Conservation (phyloP, 202 grass and related monocot genomes). For the Zizania palustris region DNA sequence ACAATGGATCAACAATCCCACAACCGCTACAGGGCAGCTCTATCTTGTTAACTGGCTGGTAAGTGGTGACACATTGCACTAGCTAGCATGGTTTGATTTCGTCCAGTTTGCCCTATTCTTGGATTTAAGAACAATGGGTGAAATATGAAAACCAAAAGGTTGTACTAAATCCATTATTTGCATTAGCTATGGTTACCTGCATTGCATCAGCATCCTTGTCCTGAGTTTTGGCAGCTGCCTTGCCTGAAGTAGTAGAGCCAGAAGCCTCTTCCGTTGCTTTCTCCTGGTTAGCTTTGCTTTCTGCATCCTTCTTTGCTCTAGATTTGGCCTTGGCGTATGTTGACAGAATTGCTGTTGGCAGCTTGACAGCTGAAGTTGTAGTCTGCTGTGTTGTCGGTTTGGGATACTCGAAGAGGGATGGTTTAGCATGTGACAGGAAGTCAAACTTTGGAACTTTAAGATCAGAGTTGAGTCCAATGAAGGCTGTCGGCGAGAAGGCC, state of each 20-base stretch:
- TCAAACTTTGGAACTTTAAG: conserved; percentile 98
- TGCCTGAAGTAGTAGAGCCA: conserved; percentile 53
- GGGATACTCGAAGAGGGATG: conserved; percentile 90
- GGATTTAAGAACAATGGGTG: neutral
- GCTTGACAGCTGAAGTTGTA: conserved; percentile 73
- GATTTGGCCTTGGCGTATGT: conserved; percentile 95
- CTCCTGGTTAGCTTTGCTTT: conserved; percentile 82
- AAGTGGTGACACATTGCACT: neutral
- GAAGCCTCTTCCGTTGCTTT: conserved; percentile 62
- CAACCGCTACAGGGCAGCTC: neutral
- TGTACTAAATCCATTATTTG: neutral
- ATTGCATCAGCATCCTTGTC: conserved; percentile 85
- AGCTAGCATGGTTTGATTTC: neutral
- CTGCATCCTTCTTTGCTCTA: conserved; percentile 92
- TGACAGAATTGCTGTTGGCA: conserved; percentile 91
- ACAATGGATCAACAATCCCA: neutral
- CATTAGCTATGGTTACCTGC: conserved; percentile 64
- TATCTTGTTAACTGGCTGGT: too few relatives aligned
- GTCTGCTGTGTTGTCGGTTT: conserved; percentile 78
- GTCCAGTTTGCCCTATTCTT: neutral
- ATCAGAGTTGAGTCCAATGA: conserved; percentile 93
- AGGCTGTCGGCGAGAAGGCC: conserved; percentile 88
- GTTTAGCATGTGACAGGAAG: conserved; percentile 88
- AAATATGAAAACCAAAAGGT: neutral
- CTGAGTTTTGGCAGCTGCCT: conserved; percentile 55